Evolutionary conservation across 306 rosid species (phyloP).

Genomic region (Corylus avellana): DNA sequence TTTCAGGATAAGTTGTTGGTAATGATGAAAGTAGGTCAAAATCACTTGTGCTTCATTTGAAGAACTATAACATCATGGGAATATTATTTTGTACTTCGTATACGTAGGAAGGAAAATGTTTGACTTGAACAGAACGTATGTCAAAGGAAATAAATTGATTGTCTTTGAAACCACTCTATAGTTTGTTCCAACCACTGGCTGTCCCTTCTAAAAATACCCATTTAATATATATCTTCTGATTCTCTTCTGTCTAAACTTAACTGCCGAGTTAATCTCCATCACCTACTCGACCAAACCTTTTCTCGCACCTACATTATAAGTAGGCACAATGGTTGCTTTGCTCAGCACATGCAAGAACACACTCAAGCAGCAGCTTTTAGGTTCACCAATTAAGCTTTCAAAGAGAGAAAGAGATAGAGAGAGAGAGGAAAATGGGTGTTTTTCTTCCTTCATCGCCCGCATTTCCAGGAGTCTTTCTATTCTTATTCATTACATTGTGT

Average conservation of each 20-base stretch:
- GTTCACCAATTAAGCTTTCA: too few relatives aligned
- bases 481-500: constrained; percentile 12
- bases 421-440: constrained; percentile 39
- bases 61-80: neutral
- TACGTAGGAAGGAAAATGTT: constrained; percentile 19
- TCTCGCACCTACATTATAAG: constrained; percentile 27
- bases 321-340: neutral
- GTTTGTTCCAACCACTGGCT: constrained; percentile 57
- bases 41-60: neutral
- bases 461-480: constrained; percentile 29
- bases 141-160: constrained; percentile 36
- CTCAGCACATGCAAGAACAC: neutral
- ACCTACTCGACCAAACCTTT: constrained; percentile 32
- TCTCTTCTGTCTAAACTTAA: constrained; percentile 30
- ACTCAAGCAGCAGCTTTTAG: neutral
- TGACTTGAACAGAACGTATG: constrained; percentile 54
- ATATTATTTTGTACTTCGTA: neutral
- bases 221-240: neutral
- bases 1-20: neutral
- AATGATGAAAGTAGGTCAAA: constrained; percentile 14
- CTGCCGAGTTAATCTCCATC: neutral
- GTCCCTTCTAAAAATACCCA: constrained; percentile 1
- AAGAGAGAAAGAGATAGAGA: neutral
- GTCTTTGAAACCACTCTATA: constrained; percentile 69
- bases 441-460: constrained; percentile 7